Conservation (phyloP, 1,139 yeast species). For the Saccharomyces hybrid region DNA sequence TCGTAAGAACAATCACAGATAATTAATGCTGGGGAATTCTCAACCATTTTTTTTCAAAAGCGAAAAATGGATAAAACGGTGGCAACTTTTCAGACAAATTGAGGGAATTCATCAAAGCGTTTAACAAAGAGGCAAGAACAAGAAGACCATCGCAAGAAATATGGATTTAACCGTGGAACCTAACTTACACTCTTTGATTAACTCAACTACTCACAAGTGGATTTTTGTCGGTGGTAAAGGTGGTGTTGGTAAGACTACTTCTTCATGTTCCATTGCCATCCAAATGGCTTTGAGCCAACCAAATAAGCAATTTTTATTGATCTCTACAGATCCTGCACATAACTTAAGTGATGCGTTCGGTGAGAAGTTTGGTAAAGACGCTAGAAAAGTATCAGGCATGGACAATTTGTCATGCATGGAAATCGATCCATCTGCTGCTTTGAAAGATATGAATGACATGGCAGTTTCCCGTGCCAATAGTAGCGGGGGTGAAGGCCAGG, state of each 20-base stretch:
- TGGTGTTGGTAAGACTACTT: slow-evolving; percentile 97
- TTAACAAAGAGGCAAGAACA: background rate
- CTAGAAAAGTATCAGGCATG: slow-evolving; percentile 86
- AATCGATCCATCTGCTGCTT: slow-evolving; percentile 91
- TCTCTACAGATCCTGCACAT: slow-evolving; percentile 98
- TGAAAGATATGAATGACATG: slow-evolving; percentile 74
- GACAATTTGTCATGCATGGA: slow-evolving; percentile 92
- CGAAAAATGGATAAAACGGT: background rate
- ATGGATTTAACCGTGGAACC: slow-evolving; percentile 50
- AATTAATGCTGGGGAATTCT: background rate
- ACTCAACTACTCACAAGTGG: slow-evolving; percentile 78
- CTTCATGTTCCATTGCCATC: slow-evolving; percentile 90
- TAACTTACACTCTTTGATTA: slow-evolving; percentile 54
- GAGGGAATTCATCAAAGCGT: background rate
- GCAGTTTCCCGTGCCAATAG: slow-evolving; percentile 31
- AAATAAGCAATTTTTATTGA: slow-evolving; percentile 70
- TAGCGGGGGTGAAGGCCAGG: slow-evolving; percentile 15
- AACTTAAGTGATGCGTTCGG: slow-evolving; percentile 96
- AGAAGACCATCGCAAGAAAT: background rate
- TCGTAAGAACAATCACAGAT: background rate
- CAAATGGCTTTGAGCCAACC: slow-evolving; percentile 81
- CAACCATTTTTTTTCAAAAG: background rate
- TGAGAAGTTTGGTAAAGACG: slow-evolving; percentile 95
- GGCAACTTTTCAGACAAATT: background rate
- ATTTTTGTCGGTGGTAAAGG: slow-evolving; percentile 98